Conservation (phyloP, 2,329 filamentous ascomycete species). For the Hypoxylon sp. region DNA sequence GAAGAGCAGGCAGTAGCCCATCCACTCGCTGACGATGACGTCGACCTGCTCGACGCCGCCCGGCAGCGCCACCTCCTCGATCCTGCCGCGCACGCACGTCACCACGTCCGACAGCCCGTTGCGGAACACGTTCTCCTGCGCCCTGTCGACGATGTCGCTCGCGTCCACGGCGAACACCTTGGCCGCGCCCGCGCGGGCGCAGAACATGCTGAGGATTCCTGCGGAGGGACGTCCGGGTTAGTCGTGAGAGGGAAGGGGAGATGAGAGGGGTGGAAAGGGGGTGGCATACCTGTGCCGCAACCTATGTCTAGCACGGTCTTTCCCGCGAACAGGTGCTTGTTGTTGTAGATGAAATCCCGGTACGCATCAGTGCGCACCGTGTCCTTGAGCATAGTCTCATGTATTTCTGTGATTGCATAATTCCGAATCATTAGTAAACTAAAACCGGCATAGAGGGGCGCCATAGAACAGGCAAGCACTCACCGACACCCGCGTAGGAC, state of each 20-base stretch:
- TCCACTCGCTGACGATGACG: slow-evolving; percentile 97
- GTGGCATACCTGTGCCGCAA: slow-evolving; percentile 70
- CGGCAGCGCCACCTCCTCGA: slow-evolving; percentile 84
- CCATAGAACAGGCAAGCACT: slow-evolving; percentile 33
- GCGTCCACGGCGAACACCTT: slow-evolving; percentile 92
- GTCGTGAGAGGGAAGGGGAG: not conserved
- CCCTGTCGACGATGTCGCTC: slow-evolving; percentile 87
- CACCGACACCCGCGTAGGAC: slow-evolving; percentile 69
- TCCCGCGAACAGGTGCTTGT: slow-evolving; percentile 85
- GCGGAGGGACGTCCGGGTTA: not conserved
- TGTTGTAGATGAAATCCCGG: slow-evolving; percentile 91
- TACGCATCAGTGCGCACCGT: slow-evolving; percentile 88
- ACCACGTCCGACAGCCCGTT: slow-evolving; percentile 79
- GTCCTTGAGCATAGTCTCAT: slow-evolving; percentile 96
- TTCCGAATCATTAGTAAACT: not conserved
- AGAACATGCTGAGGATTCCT: slow-evolving; percentile 94
- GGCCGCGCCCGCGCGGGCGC: slow-evolving; percentile 85
- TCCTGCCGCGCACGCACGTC: slow-evolving; percentile 81
- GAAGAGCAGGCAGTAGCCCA: slow-evolving; percentile 93
- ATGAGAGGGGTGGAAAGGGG: not conserved
- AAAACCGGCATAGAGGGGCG: not conserved
- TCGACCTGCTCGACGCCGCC: slow-evolving; percentile 75
- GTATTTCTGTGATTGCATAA: slow-evolving; percentile 83
- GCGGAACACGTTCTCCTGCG: slow-evolving; percentile 81
- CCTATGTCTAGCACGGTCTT: slow-evolving; percentile 92